These are phyloP conservation scores for Irpex sp. DNA, from an alignment of 1,284 basidiomycete genomes.

Conservation along the genomic window DNA sequence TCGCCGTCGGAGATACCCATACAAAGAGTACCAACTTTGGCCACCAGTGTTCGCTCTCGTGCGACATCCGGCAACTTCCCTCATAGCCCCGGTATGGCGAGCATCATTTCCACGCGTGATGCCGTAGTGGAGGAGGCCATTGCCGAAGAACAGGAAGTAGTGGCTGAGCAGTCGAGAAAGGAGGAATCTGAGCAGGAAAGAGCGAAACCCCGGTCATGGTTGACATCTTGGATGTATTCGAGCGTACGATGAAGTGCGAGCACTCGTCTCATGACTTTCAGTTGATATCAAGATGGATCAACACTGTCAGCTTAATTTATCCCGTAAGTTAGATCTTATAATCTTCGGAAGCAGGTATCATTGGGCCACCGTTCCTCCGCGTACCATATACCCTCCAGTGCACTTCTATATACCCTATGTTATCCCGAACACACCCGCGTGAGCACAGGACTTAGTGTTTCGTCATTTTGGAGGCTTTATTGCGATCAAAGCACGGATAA, in stretches of 20 bases:
- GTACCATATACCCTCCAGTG: conserved; percentile 15
- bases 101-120: conserved; percentile 41
- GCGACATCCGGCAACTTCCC: not conserved
- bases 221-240: conserved; percentile 59
- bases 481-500: conserved; percentile 18
- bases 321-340: conserved; percentile 6
- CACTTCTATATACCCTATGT: conserved; percentile 22
- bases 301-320: conserved; percentile 3
- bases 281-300: conserved; percentile 1
- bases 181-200: conserved; percentile 50
- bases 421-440: conserved; percentile 16
- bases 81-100: conserved; percentile 11
- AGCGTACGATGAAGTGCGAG: conserved; percentile 20
- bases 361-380: conserved; percentile 3
- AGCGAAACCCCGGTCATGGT: conserved; percentile 46
- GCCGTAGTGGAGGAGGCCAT: conserved; percentile 62
- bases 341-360: conserved; percentile 11
- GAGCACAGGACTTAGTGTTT: not conserved
- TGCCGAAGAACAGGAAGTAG: conserved; percentile 56
- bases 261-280: conserved; percentile 6
- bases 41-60: not conserved
- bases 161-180: conserved; percentile 45
- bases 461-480: not conserved
- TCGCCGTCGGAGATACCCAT: conserved; percentile 36
- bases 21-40: conserved; percentile 21